A percentile compares a stretch with the other conserved stretches of the same genome.
These are phyloP conservation scores for Tarenaya hassleriana DNA, from an alignment of 345 rosid genomes.

Conservation along the genomic window DNA sequence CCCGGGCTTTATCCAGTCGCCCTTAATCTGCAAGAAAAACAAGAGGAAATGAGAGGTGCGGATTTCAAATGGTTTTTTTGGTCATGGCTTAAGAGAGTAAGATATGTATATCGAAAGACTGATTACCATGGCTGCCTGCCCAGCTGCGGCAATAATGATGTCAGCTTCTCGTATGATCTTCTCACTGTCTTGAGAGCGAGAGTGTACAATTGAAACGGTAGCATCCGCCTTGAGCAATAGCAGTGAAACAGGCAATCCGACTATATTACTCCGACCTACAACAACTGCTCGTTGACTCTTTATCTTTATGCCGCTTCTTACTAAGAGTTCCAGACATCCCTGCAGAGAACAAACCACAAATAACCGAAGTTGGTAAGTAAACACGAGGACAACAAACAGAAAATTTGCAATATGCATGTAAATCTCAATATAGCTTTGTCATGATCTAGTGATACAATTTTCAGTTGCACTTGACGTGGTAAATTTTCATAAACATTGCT, in stretches of 20 bases:
- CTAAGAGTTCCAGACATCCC: slow-evolving; percentile 89
- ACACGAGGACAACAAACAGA: too few species aligned
- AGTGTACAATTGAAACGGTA: slow-evolving; percentile 74
- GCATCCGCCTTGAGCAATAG: slow-evolving; percentile 92
- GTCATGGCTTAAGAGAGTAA: too few species aligned
- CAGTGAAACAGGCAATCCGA: slow-evolving; percentile 85
- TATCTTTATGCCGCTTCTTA: slow-evolving; percentile 55
- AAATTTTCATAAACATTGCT: not conserved
- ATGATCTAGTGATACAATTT: too few species aligned
- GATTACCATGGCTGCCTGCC: slow-evolving; percentile 80
- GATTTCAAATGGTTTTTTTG: too few species aligned
- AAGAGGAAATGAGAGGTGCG: slow-evolving; percentile 1
- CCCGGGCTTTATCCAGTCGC: slow-evolving; percentile 91
- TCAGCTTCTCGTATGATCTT: slow-evolving; percentile 71
- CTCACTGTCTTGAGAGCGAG: slow-evolving; percentile 61
- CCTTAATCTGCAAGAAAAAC: slow-evolving; percentile 60
- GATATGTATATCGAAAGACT: too few species aligned
- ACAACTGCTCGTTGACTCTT: slow-evolving; percentile 82
- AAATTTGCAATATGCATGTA: too few species aligned
- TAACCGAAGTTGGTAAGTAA: not conserved
- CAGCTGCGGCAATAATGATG: slow-evolving; percentile 86
- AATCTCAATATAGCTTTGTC: too few species aligned
- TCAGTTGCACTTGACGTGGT: too few species aligned
- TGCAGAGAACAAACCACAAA: slow-evolving; percentile 25
- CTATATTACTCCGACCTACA: slow-evolving; percentile 91